phyloP scores from a whole-genome alignment of 768 basidiomycete genomes.

The Suillus placidus region DNA sequence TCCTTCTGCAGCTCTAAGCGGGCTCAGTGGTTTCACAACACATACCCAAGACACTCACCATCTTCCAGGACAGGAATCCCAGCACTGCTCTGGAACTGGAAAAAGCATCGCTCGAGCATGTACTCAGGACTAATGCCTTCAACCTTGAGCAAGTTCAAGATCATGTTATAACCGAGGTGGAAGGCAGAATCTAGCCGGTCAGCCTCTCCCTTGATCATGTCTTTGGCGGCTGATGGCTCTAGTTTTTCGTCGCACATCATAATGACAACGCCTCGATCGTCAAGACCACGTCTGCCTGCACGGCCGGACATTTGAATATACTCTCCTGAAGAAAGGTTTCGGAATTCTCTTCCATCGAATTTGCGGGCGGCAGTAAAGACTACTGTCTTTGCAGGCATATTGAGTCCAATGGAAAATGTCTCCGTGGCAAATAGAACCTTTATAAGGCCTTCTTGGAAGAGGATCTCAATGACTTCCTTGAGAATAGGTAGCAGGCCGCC shows the following conservation, averaged over 20 bases:
- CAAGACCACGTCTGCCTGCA: constrained; percentile 93
- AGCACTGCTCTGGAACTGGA: constrained; percentile 95
- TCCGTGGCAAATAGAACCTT: constrained; percentile 99
- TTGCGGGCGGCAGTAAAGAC: constrained; percentile 96
- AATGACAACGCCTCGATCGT: constrained; percentile 98
- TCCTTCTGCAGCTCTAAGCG: constrained; percentile 70
- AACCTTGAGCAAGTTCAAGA: constrained; percentile 96
- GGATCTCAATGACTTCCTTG: constrained; percentile 98
- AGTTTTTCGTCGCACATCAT: constrained; percentile 99
- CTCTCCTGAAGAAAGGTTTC: constrained; percentile 92
- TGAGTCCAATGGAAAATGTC: constrained; percentile 96
- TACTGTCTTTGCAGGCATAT: constrained; percentile 99
- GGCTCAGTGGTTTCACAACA: constrained; percentile 12
- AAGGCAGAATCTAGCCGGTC: constrained; percentile 97
- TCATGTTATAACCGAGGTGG: constrained; percentile 99
- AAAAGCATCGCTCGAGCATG: constrained; percentile 97
- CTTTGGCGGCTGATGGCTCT: constrained; percentile 88
- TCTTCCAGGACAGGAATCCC: constrained; percentile 85
- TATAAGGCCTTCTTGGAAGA: constrained; percentile 97
- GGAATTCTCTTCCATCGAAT: constrained; percentile 94
- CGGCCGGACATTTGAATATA: constrained; percentile 99
- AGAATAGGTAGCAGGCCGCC: constrained; percentile 96
- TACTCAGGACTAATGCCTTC: constrained; percentile 98
- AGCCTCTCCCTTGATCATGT: constrained; percentile 98
- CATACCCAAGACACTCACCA: constrained; percentile 50